Evolutionary conservation across 331 rosid genomes (phyloP), one percentile per base, ranked within the genome.

Genomic region (Arachis monticola): DNA sequence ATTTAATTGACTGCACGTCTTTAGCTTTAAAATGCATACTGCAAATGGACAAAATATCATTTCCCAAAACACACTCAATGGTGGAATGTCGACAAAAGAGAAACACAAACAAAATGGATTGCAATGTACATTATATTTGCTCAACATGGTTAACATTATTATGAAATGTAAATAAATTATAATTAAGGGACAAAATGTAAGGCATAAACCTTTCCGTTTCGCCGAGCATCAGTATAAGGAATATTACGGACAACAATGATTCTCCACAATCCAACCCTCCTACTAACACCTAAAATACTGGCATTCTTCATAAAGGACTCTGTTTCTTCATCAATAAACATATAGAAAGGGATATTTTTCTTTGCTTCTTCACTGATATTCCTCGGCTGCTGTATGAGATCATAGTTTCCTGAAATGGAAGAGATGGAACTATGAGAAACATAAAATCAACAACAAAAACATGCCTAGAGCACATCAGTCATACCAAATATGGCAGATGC

Each of bases 401-500:
- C 99, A 79, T 94, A 94, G 79, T 94, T 94, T 83, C 99, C 99
- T 94, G 83, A 73, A 60, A 88, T 64, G 57, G 77, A 64, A 42
- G 53, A 30, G 75, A 77, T 31, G 51, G 45, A 82, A 69, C 52
- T 38, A 76, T 80, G 68, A 90, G 88, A 64, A 81, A 59, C 67
- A 79, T 73, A 64, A 45, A 76, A 53, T 5, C 59, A 13, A n/a
- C 7, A 6, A 40, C 60, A 42, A 61, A 71, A 61, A 41, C 10
- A 63, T 7, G 14, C 52, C 40, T 2, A 55, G 72, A 67, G 56
- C 2, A 22, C 41, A 77, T 67, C 52, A 69, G 56, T 70, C 82
- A 13, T 88, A 94, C 99, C 99, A 84, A 94, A 94, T 87, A 94
- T 89, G 82, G 97, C 99, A 74, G 99, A 92, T 53, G 99, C 97